These are phyloP conservation scores for Fusarium agapanthi DNA, from an alignment of 2,329 filamentous ascomycete genomes.

Conservation along the genomic window DNA sequence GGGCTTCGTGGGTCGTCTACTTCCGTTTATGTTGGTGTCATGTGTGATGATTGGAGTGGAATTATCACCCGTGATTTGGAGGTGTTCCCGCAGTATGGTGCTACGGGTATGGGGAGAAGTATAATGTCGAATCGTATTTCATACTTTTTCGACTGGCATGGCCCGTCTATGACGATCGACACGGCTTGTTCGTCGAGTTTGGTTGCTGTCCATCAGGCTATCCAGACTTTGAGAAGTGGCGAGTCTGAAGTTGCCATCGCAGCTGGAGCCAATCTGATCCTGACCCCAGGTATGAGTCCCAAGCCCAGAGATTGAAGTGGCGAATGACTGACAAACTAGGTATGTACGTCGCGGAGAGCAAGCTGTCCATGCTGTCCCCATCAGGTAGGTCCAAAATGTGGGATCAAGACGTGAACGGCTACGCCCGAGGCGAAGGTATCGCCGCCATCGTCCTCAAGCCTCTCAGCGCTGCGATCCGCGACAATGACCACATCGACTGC, in stretches of 20 bases:
- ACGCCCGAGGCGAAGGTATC: neutral
- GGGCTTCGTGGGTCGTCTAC: constrained; percentile 1
- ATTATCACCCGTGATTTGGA: neutral
- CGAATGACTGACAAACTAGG: neutral
- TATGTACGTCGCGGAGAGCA: neutral
- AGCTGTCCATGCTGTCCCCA: neutral
- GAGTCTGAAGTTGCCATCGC: constrained; percentile 1
- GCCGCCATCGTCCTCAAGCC: neutral
- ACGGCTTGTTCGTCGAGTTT: constrained; percentile 14
- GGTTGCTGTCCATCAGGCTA: constrained; percentile 3
- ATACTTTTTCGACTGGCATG: constrained; percentile 9
- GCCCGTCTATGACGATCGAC: constrained; percentile 4
- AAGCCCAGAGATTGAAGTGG: accelerated
- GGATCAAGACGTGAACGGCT: neutral
- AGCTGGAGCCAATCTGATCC: neutral
- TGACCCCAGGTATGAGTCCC: neutral
- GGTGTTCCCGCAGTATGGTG: neutral
- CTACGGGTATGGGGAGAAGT: neutral
- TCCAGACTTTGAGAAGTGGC: neutral
- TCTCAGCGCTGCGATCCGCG: neutral
- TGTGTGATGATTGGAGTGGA: neutral
- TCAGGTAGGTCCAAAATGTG: neutral
- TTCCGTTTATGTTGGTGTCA: constrained; percentile 5
- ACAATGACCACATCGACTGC: neutral
- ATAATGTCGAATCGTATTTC: constrained; percentile 23